Percentiles rank a stretch among this genome's conserved stretches.
Evolutionary conservation across 306 rosid genomes (phyloP).

Genomic region (Prunus padus): DNA sequence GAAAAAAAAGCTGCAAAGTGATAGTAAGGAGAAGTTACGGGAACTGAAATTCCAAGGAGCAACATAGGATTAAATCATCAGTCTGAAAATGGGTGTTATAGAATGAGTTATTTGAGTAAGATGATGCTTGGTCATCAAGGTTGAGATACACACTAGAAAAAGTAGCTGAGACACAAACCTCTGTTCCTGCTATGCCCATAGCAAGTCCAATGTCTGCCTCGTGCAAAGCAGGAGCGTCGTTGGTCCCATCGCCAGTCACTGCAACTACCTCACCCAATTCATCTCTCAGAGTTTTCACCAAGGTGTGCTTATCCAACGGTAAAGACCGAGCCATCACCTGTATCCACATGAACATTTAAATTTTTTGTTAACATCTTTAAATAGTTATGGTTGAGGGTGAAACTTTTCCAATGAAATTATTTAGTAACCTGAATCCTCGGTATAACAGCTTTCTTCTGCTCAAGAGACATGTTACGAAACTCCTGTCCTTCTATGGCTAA

Average conservation of each 20-base stretch:
- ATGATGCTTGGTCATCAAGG: background rate
- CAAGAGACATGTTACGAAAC: slow-evolving; percentile 58
- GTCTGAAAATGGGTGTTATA: background rate
- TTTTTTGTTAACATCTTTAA: slow-evolving; percentile 18
- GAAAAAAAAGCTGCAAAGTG: no score
- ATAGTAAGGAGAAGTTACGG: no score
- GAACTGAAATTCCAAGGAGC: no score
- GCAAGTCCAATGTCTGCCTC: slow-evolving; percentile 98
- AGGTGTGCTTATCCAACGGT: slow-evolving; percentile 74
- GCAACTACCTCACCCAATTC: slow-evolving; percentile 87
- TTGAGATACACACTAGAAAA: background rate
- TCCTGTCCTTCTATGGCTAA: slow-evolving; percentile 72
- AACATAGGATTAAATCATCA: no score
- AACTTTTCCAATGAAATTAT: slow-evolving; percentile 12
- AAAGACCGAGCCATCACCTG: slow-evolving; percentile 97
- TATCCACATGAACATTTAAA: slow-evolving; percentile 31
- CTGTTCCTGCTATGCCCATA: slow-evolving; percentile 98
- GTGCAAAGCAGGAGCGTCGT: slow-evolving; percentile 94
- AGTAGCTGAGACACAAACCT: slow-evolving; percentile 33
- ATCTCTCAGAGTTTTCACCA: slow-evolving; percentile 66
- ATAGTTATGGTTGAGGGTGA: slow-evolving; percentile 16
- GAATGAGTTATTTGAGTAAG: background rate
- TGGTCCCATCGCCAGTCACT: slow-evolving; percentile 96
- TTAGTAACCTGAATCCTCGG: slow-evolving; percentile 81
- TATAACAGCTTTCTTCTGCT: slow-evolving; percentile 58